A percentile compares a stretch with the other conserved stretches of the same genome.
Evolutionary conservation across 805 yeast species (phyloP).

Genomic region (Schwanniomyces polymorphus): DNA sequence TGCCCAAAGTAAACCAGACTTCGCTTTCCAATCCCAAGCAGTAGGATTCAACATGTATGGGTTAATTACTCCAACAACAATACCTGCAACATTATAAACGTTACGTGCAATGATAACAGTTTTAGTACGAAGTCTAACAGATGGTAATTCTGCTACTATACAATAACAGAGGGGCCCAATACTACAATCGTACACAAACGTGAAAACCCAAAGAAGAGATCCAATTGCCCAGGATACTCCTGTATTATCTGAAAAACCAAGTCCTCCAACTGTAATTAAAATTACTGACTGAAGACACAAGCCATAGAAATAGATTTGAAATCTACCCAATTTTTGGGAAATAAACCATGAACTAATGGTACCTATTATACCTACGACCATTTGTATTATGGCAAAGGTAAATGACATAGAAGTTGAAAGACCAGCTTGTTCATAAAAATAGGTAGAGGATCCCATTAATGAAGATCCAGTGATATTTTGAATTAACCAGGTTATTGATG

Average conservation of each 20-base stretch:
- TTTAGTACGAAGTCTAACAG: constrained; percentile 39
- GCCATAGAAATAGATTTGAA: constrained; percentile 38
- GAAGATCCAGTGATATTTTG: constrained; percentile 28
- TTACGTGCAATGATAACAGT: constrained; percentile 34
- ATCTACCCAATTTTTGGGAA: constrained; percentile 38
- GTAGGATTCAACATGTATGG: constrained; percentile 55
- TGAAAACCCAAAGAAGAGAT: constrained; percentile 13
- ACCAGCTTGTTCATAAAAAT: constrained; percentile 39
- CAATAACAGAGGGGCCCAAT: constrained; percentile 28
- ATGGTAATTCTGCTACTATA: constrained; percentile 43
- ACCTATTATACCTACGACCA: constrained; percentile 30
- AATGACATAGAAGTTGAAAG: constrained; percentile 19
- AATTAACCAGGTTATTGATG: constrained; percentile 15
- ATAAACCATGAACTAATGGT: constrained; percentile 30
- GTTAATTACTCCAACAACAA: constrained; percentile 34
- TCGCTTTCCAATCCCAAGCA: constrained; percentile 48
- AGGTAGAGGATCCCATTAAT: constrained; percentile 35
- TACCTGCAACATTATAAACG: constrained; percentile 30
- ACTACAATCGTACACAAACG: constrained; percentile 29
- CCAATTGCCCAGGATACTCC: constrained; percentile 21
- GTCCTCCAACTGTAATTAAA: constrained; percentile 43
- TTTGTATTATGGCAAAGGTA: constrained; percentile 31
- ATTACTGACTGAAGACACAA: constrained; percentile 24
- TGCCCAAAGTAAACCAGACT: constrained; percentile 49
- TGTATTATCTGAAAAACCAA: constrained; percentile 21